Evolutionary conservation across 2,329 filamentous ascomycete species (phyloP).

Genomic region (Fusarium sp.): DNA sequence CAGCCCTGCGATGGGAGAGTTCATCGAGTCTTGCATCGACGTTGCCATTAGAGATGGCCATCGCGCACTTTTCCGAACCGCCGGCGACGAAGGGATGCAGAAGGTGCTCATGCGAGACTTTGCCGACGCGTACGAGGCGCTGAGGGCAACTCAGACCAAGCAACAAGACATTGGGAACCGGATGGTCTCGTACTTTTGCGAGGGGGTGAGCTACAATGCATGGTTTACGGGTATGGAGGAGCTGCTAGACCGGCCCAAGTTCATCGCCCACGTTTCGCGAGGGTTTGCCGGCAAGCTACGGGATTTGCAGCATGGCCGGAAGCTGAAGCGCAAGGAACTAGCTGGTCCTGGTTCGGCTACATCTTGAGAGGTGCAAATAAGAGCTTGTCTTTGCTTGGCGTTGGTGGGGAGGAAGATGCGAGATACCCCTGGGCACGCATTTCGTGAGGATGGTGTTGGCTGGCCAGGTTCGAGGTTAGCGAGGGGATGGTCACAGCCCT

Average conservation of each 20-base stretch:
- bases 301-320: conserved; percentile 40
- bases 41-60: conserved; percentile 52
- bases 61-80: conserved; percentile 51
- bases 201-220: conserved; percentile 49
- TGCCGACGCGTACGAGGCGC: conserved; percentile 54
- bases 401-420: not conserved
- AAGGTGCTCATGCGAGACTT: conserved; percentile 52
- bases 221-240: conserved; percentile 48
- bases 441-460: not conserved
- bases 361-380: not conserved
- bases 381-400: not conserved
- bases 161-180: conserved; percentile 44
- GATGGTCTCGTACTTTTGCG: conserved; percentile 54
- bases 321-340: conserved; percentile 52
- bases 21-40: conserved; percentile 51
- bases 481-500: not conserved
- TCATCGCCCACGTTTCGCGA: conserved; percentile 51
- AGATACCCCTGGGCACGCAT: conserved; percentile 6
- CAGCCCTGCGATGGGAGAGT: conserved; percentile 49
- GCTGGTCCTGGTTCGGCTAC: conserved; percentile 33
- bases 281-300: conserved; percentile 52
- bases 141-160: conserved; percentile 40
- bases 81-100: conserved; percentile 48
- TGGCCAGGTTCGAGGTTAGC: not conserved
- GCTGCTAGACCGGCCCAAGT: conserved; percentile 49